Evolutionary conservation across 2,329 filamentous ascomycete genomes (phyloP), one percentile per base, ranked within the genome.

Genomic region (Talaromyces verruculosus): DNA sequence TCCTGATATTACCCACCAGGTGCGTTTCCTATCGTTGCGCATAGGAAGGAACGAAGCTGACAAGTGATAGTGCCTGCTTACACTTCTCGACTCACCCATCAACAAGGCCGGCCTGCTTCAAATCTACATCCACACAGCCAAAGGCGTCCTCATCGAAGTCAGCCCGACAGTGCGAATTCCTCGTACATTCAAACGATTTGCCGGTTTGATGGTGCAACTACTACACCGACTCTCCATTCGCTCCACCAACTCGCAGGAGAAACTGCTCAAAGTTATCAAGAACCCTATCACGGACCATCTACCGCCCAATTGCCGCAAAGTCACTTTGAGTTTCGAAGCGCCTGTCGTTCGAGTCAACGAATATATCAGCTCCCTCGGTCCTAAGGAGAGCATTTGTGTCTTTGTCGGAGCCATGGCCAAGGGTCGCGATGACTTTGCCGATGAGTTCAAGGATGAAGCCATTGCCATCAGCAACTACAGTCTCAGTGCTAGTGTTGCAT

Each of bases 341-440:
- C 89, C 91, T 19, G 87, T 98, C 37, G 91, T 96, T 57, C 91
- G 91, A 58, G 91, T 95, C 39, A 87, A 91, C 72, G 93, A 97
- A 77, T 99, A 97, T 79, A 88, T 99, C 67, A 88, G 92, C 71
- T 87, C 86, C 3, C 83, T 98, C 10, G 87, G 86, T 13, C 83
- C 89, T 59, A 90, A 93, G 73, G 93, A 98, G 82, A 98, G 94
- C 82, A 92, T 98, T 65, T 97, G 94, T 75, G 94, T 99, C 69
- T 98, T 98, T 74, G 92, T 98, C 49, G 95, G 95, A 72, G 95
- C 95, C 72, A 99, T 99, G 94, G 95, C 95, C 67, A 98, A 98
- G 83, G 95, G 95, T 19, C 87, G 89, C 64, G 95, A 99, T 77
- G 94, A 92, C 79, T 99, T 99, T 77, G 95, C 95, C 69, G 95